These are phyloP conservation scores for Psophocarpus tetragonolobus DNA, from an alignment of 306 rosid species.

Conservation along the genomic window DNA sequence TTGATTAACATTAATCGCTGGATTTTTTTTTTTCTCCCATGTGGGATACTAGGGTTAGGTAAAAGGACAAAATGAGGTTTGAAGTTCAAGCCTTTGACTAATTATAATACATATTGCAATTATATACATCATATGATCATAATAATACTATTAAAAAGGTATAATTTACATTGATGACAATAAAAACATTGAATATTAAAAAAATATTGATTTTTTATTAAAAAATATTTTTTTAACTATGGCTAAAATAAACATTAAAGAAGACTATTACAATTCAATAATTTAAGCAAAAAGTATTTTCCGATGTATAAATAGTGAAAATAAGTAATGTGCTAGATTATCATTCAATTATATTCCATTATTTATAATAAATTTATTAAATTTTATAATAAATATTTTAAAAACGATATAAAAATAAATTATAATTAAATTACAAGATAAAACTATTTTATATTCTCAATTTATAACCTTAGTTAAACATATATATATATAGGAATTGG, in stretches of 20 bases:
- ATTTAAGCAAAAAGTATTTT: background rate
- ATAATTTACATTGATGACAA: background rate
- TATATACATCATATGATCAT: background rate
- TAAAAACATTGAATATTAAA: background rate
- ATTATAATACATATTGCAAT: background rate
- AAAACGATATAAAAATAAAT: too few relatives aligned
- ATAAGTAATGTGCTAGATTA: too few relatives aligned
- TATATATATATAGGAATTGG: too few relatives aligned
- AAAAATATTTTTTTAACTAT: background rate
- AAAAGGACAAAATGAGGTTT: slow-evolving; percentile 43
- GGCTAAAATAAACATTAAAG: background rate
- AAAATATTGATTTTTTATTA: background rate
- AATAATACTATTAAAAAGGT: background rate
- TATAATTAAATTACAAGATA: too few relatives aligned
- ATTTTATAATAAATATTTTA: too few relatives aligned
- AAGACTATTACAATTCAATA: background rate
- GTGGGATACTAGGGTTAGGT: slow-evolving; percentile 56
- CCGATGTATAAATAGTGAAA: background rate
- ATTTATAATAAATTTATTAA: too few relatives aligned
- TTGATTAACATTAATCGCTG: slow-evolving; percentile 41
- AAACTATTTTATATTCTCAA: too few relatives aligned
- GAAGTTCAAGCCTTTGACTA: slow-evolving; percentile 38
- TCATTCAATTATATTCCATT: too few relatives aligned
- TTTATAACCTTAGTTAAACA: too few relatives aligned
- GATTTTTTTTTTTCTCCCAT: background rate